Percentiles rank a stretch among this genome's conserved stretches.
phyloP scores from a whole-genome alignment of 1,284 basidiomycete genomes.

The Ustilago tritici region DNA sequence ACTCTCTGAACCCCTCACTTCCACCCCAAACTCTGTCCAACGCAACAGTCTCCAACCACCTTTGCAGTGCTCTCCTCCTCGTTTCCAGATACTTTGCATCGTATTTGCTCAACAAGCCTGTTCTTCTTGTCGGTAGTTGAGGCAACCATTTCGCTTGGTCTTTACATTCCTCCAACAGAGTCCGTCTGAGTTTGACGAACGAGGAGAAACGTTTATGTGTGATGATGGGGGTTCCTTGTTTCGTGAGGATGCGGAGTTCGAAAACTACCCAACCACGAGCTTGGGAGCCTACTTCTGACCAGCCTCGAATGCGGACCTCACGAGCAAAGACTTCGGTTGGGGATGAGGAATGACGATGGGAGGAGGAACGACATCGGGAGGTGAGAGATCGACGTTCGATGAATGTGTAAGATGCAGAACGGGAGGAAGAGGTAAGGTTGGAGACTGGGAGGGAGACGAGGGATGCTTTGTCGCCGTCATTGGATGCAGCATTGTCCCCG shows the following conservation, averaged over 20 bases:
- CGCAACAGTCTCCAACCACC: conserved; percentile 56
- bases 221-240: conserved; percentile 48
- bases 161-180: conserved; percentile 30
- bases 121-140: conserved; percentile 47
- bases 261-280: conserved; percentile 63
- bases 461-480: conserved; percentile 40
- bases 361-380: conserved; percentile 15
- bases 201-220: conserved; percentile 50
- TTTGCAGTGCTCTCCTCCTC: conserved; percentile 57
- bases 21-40: conserved; percentile 59
- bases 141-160: conserved; percentile 49
- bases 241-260: conserved; percentile 54
- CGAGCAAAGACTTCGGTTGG: conserved; percentile 42
- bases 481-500: background rate
- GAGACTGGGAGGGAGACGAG: conserved; percentile 51
- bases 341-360: background rate
- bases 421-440: conserved; percentile 38
- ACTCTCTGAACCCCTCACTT: conserved; percentile 39
- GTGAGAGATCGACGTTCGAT: conserved; percentile 27
- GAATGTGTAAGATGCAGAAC: conserved; percentile 21
- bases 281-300: conserved; percentile 58
- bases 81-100: conserved; percentile 58
- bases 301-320: conserved; percentile 58
- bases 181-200: conserved; percentile 46
- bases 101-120: conserved; percentile 61